Conservation (phyloP, 441 rosid genomes). For the Adansonia grandidieri region DNA sequence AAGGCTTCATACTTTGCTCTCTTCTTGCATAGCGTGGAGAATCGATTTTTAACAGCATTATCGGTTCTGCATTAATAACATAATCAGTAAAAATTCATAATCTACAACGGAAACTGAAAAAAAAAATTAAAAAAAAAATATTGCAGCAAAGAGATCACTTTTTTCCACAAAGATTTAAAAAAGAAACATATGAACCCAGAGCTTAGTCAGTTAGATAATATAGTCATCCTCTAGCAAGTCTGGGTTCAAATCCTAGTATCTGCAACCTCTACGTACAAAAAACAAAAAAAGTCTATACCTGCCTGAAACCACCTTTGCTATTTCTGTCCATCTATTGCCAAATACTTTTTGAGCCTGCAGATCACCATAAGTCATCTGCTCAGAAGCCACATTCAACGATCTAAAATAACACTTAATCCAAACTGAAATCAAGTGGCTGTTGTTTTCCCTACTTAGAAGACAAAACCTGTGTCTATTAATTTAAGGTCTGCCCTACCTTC, state of each 20-base stretch:
- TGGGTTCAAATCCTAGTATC: neutral
- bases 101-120: neutral
- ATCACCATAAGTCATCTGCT: constrained; percentile 33
- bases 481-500: constrained; percentile 36
- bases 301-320: constrained; percentile 99
- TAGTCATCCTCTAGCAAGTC: neutral
- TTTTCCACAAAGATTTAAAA: constrained; percentile 1
- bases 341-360: constrained; percentile 87
- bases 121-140: neutral
- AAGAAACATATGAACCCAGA: no score
- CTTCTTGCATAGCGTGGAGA: constrained; percentile 94
- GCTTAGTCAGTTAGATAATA: neutral
- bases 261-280: neutral
- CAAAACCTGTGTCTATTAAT: constrained; percentile 24
- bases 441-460: constrained; percentile 28
- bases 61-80: constrained; percentile 70
- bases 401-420: constrained; percentile 18
- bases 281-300: constrained; percentile 52
- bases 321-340: constrained; percentile 99
- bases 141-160: constrained; percentile 5
- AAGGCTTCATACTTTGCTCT: constrained; percentile 95
- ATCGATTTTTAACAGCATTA: constrained; percentile 97
- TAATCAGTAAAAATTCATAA: neutral
- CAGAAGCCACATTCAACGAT: constrained; percentile 25
- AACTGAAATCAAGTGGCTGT: constrained; percentile 17